Evolutionary conservation across 805 yeast species (phyloP).

Genomic region (Debaryomyces castellii): DNA sequence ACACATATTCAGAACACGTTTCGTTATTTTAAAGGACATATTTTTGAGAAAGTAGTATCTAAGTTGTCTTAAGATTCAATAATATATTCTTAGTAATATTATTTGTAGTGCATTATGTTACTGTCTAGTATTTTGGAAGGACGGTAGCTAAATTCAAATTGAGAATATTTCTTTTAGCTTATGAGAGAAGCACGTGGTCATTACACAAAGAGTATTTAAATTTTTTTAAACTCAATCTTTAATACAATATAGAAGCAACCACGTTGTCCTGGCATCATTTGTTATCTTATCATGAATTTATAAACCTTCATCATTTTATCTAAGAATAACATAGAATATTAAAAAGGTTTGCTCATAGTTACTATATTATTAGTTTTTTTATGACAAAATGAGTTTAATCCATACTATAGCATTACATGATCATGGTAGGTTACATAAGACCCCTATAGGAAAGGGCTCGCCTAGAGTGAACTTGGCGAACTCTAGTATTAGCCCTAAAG

Average conservation of each 20-base stretch:
- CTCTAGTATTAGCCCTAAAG: not conserved
- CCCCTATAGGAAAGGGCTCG: not conserved
- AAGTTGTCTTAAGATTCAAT: too few species aligned
- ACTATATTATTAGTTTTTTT: not conserved
- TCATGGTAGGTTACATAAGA: conserved; percentile 1
- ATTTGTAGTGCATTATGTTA: too few species aligned
- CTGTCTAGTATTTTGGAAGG: too few species aligned
- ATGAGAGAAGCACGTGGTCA: conserved; percentile 4
- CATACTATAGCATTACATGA: conserved; percentile 12
- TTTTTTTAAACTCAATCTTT: not conserved
- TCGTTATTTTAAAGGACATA: too few species aligned
- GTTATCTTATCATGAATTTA: conserved; percentile 1
- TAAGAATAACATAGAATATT: not conserved
- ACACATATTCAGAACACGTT: too few species aligned
- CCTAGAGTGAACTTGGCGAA: not conserved
- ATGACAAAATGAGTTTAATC: conserved; percentile 8
- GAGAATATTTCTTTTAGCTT: too few species aligned
- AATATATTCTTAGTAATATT: too few species aligned
- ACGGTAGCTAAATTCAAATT: too few species aligned
- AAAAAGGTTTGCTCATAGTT: not conserved
- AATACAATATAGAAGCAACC: not conserved
- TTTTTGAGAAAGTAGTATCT: too few species aligned
- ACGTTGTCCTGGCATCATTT: not conserved
- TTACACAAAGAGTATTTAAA: not conserved
- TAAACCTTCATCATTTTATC: not conserved